A percentile compares a stretch with the other conserved stretches of the same genome.
These are phyloP conservation scores for Candida michaelii DNA, from an alignment of 805 yeast species.

Conservation along the genomic window DNA sequence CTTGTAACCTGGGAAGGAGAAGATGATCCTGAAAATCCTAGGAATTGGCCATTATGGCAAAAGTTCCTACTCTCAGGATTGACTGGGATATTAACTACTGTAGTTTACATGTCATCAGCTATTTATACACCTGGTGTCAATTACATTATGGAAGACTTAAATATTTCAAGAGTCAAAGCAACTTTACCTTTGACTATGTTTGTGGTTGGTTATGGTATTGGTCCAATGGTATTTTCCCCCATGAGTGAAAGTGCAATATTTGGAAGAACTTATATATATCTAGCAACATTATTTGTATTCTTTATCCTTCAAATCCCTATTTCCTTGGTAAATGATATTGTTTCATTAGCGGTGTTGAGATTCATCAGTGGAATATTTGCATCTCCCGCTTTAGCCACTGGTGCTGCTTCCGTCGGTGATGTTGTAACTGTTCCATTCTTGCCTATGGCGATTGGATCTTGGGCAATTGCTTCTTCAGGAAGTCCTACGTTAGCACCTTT, in stretches of 20 bases:
- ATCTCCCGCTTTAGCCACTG: constrained; percentile 57
- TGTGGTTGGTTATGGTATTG: constrained; percentile 62
- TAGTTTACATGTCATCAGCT: constrained; percentile 53
- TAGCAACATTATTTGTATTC: constrained; percentile 48
- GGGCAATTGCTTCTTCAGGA: constrained; percentile 53
- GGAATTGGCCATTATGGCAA: constrained; percentile 50
- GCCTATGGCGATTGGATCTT: constrained; percentile 48
- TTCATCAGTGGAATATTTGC: constrained; percentile 56
- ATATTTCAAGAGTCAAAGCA: constrained; percentile 37
- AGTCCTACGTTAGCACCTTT: constrained; percentile 61
- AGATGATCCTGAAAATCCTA: constrained; percentile 56
- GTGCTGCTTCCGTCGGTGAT: constrained; percentile 59
- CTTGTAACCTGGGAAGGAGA: constrained; percentile 7
- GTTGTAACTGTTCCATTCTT: constrained; percentile 39
- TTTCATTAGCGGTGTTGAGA: constrained; percentile 50
- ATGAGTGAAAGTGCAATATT: constrained; percentile 53
- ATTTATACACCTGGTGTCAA: constrained; percentile 54
- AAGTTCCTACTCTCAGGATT: constrained; percentile 42
- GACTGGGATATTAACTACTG: constrained; percentile 26
- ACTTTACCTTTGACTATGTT: constrained; percentile 54
- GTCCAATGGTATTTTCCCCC: constrained; percentile 62
- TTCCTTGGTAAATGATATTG: constrained; percentile 52
- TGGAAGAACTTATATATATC: constrained; percentile 55
- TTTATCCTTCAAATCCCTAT: constrained; percentile 56
- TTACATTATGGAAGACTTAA: constrained; percentile 44